phyloP scores from a whole-genome alignment of 352 stramenopile species.

The Globisporangium mamillatum region DNA sequence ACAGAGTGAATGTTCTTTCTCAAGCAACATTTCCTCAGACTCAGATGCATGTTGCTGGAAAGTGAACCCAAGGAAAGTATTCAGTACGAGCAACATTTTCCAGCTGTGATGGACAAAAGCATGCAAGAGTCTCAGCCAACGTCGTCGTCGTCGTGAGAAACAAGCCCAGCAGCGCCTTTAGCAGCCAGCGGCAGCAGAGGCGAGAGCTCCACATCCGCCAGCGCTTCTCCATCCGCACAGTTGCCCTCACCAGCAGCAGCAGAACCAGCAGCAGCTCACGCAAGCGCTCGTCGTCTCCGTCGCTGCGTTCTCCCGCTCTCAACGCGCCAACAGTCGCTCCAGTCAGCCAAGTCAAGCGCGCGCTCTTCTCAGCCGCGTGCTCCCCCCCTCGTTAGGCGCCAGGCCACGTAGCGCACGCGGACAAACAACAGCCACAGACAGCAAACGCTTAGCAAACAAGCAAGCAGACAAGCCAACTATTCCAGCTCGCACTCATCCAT shows the following conservation, averaged over 20 bases:
- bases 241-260: not conserved
- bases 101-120: not conserved
- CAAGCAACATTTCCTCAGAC: not conserved
- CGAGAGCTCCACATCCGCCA: not conserved
- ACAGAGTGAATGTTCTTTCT: not conserved
- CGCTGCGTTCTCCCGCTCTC: too few relatives aligned
- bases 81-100: not conserved
- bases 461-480: not conserved
- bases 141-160: not conserved
- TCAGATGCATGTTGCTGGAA: not conserved
- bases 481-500: not conserved
- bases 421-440: not conserved
- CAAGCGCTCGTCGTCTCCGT: not conserved
- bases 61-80: not conserved
- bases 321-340: not conserved
- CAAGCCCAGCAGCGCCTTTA: not conserved
- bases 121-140: not conserved
- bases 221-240: not conserved
- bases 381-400: not conserved
- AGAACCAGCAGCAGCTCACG: not conserved
- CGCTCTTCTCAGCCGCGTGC: not conserved
- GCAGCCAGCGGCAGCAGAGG: not conserved
- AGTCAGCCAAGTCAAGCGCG: not conserved
- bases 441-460: not conserved
- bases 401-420: not conserved